These are phyloP conservation scores for Skeletonema costatum DNA, from an alignment of 108 stramenopile species.

Conservation along the genomic window DNA sequence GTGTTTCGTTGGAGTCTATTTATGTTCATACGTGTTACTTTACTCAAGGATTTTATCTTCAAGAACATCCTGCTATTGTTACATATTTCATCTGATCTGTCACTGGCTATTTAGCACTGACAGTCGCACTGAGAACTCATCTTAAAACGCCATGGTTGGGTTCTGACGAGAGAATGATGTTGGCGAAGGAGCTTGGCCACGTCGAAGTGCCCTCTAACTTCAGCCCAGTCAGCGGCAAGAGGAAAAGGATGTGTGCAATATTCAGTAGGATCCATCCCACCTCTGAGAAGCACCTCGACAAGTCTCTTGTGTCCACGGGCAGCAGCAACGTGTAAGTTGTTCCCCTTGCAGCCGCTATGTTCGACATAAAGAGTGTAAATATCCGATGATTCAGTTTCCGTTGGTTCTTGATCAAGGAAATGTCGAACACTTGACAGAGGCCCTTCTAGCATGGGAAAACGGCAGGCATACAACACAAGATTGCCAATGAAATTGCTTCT, in stretches of 20 bases:
- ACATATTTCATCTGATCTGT: too few relatives aligned
- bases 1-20: too few relatives aligned
- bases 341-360: conserved; percentile 9
- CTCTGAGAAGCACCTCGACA: conserved; percentile 12
- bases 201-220: neutral
- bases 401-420: neutral
- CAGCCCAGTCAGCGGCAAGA: neutral
- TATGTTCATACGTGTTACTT: too few relatives aligned
- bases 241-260: neutral
- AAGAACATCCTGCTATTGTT: too few relatives aligned
- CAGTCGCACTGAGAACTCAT: too few relatives aligned
- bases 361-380: neutral
- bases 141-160: too few relatives aligned
- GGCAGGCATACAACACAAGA: neutral
- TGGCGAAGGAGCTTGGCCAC: neutral
- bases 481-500: neutral
- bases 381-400: neutral
- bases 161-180: too few relatives aligned
- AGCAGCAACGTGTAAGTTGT: conserved; percentile 17
- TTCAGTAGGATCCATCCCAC: conserved; percentile 13
- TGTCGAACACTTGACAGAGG: neutral
- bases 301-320: conserved; percentile 18
- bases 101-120: too few relatives aligned
- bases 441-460: neutral
- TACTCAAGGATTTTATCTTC: too few relatives aligned